These are phyloP conservation scores for Thelonectria discophora DNA, from an alignment of 2,329 filamentous ascomycete genomes.

Conservation along the genomic window DNA sequence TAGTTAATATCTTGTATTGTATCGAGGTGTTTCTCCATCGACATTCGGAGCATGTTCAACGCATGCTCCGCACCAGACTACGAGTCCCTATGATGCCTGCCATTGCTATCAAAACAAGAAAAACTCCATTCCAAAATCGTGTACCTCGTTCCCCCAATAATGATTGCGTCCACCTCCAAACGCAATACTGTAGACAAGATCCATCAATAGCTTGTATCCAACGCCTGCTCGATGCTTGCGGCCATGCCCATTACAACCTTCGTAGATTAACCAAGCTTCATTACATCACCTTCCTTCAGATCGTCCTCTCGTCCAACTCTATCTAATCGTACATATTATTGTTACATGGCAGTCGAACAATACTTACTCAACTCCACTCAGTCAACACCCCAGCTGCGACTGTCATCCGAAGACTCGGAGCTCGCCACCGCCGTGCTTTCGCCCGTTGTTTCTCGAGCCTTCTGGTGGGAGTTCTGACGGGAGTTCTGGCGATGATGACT, in stretches of 20 bases:
- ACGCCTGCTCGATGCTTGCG: slow-evolving; percentile 25
- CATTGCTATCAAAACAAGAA: neutral
- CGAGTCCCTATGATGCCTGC: neutral
- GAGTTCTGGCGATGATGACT: slow-evolving; percentile 19
- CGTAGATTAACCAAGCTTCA: neutral
- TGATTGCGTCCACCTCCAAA: neutral
- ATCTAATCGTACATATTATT: slow-evolving; percentile 11
- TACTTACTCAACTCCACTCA: slow-evolving; percentile 16
- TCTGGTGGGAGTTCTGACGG: slow-evolving; percentile 6
- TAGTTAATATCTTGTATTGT: too few species aligned
- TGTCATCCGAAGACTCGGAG: slow-evolving; percentile 36
- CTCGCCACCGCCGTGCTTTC: slow-evolving; percentile 23
- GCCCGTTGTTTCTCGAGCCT: slow-evolving; percentile 5
- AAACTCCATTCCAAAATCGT: slow-evolving; percentile 1
- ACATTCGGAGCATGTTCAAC: too few species aligned
- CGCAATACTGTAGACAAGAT: slow-evolving; percentile 14
- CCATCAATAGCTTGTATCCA: slow-evolving; percentile 27
- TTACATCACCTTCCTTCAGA: slow-evolving; percentile 9
- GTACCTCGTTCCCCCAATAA: neutral
- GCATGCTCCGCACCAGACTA: neutral
- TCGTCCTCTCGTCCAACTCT: neutral
- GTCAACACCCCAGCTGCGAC: slow-evolving; percentile 40
- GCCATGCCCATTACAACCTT: slow-evolving; percentile 22
- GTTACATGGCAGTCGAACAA: neutral
- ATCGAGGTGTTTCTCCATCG: too few species aligned